A percentile compares a stretch with the other conserved stretches of the same genome.
phyloP scores from a whole-genome alignment of 192 early-diverging fungal species.

The Obelidium mucronatum region DNA sequence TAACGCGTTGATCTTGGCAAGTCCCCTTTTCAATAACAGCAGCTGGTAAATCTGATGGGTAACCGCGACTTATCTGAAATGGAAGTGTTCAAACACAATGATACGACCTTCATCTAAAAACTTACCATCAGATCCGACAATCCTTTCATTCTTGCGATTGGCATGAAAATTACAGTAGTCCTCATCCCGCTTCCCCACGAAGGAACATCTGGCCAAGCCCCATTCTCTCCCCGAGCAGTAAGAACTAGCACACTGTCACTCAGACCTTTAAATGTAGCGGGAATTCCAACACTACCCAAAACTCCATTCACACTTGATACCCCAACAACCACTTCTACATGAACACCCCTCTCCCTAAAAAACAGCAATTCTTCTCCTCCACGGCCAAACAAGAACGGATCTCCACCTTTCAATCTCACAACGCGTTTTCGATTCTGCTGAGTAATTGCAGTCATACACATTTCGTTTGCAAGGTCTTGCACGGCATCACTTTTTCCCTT shows the following conservation, averaged over 20 bases:
- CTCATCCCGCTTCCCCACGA: constrained; percentile 59
- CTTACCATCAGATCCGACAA: constrained; percentile 64
- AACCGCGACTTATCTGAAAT: too few species aligned
- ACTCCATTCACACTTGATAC: constrained; percentile 81
- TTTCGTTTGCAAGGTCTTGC: constrained; percentile 79
- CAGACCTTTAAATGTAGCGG: constrained; percentile 87
- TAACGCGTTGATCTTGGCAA: constrained; percentile 74
- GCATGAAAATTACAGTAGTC: constrained; percentile 87
- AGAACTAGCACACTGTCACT: constrained; percentile 87
- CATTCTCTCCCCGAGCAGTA: constrained; percentile 73
- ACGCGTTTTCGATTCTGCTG: constrained; percentile 65
- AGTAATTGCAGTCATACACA: constrained; percentile 72
- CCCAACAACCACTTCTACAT: constrained; percentile 74
- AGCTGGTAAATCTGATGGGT: constrained; percentile 71
- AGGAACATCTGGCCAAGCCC: constrained; percentile 80
- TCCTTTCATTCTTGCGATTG: constrained; percentile 73
- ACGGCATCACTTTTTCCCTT: constrained; percentile 71
- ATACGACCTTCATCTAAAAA: too few species aligned
- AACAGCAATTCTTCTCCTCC: constrained; percentile 88
- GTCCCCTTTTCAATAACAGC: constrained; percentile 80
- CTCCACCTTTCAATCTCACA: constrained; percentile 90
- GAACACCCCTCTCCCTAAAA: constrained; percentile 74
- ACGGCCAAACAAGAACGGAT: constrained; percentile 91
- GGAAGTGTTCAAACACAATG: too few species aligned
- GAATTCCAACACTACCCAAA: constrained; percentile 75